phyloP scores from a whole-genome alignment of 352 stramenopile species.

The Pythium graminicola region DNA sequence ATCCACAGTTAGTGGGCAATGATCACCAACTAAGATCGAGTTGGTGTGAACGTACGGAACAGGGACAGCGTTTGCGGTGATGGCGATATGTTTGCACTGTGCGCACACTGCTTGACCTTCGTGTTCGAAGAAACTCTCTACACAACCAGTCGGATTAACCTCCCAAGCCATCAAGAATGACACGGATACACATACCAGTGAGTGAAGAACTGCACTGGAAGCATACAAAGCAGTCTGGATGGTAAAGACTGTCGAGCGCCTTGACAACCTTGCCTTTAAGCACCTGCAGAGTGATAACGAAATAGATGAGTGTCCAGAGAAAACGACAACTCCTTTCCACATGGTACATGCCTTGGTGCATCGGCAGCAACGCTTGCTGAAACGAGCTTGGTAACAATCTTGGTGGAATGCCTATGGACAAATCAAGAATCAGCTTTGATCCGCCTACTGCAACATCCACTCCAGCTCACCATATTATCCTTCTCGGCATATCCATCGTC shows the following conservation, averaged over 20 bases:
- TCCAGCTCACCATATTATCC: constrained; percentile 44
- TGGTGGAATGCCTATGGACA: constrained; percentile 61
- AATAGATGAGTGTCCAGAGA: no score
- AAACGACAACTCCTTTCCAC: no score
- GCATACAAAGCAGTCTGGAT: constrained; percentile 80
- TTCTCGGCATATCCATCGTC: constrained; percentile 81
- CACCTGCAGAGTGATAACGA: constrained; percentile 30
- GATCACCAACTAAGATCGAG: neutral
- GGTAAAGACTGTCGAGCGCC: constrained; percentile 76
- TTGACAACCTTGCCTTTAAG: constrained; percentile 84
- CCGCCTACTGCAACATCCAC: neutral
- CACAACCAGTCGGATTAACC: constrained; percentile 2
- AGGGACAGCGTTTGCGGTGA: constrained; percentile 41
- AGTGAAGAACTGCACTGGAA: constrained; percentile 68
- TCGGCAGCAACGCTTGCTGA: constrained; percentile 73
- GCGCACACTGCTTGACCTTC: constrained; percentile 66
- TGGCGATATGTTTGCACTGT: constrained; percentile 72
- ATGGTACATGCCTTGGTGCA: constrained; percentile 74
- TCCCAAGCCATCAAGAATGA: neutral
- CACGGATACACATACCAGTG: constrained; percentile 36
- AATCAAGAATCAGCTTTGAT: constrained; percentile 6
- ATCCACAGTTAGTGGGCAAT: neutral
- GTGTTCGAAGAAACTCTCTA: constrained; percentile 84
- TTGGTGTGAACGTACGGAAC: constrained; percentile 36
- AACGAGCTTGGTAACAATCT: constrained; percentile 68